A percentile compares a stretch with the other conserved stretches of the same genome.
Evolutionary conservation across 805 yeast species (phyloP).

Genomic region (Barnettozyma californica): DNA sequence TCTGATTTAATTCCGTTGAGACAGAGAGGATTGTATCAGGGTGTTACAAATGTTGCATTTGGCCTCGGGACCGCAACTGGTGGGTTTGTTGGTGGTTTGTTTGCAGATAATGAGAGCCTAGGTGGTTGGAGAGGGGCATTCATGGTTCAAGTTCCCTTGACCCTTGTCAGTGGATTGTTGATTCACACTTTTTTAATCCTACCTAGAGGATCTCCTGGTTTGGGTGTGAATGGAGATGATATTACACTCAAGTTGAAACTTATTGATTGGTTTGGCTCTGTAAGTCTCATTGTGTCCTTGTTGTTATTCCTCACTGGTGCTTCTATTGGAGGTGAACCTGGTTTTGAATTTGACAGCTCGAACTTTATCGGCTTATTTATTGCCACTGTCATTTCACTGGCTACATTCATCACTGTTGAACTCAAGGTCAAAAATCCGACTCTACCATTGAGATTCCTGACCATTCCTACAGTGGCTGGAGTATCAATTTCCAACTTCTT

Average conservation of each 20-base stretch:
- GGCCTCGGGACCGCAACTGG: constrained; percentile 76
- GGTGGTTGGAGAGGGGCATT: constrained; percentile 51
- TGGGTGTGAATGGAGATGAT: constrained; percentile 40
- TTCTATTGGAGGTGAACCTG: constrained; percentile 46
- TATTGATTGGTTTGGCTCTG: constrained; percentile 52
- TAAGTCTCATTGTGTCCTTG: constrained; percentile 40
- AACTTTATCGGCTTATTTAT: constrained; percentile 29
- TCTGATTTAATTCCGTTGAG: constrained; percentile 75
- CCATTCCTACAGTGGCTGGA: constrained; percentile 54
- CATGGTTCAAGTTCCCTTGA: constrained; percentile 47
- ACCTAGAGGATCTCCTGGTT: constrained; percentile 47
- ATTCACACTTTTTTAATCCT: constrained; percentile 35
- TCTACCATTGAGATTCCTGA: constrained; percentile 51
- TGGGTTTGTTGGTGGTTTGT: constrained; percentile 55
- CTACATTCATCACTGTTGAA: constrained; percentile 39
- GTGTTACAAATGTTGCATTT: constrained; percentile 69
- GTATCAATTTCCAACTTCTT: constrained; percentile 63
- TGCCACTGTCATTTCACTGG: constrained; percentile 32
- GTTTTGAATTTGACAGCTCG: constrained; percentile 33
- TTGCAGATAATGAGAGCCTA: constrained; percentile 31
- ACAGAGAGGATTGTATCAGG: constrained; percentile 78
- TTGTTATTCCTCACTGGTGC: constrained; percentile 44
- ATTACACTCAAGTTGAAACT: constrained; percentile 43
- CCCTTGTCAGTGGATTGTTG: constrained; percentile 37
- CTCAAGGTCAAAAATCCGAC: constrained; percentile 49